A percentile compares a stretch with the other conserved stretches of the same genome.
These are phyloP conservation scores for Jamesozyma hellenica DNA, from an alignment of 805 yeast species.

Conservation along the genomic window DNA sequence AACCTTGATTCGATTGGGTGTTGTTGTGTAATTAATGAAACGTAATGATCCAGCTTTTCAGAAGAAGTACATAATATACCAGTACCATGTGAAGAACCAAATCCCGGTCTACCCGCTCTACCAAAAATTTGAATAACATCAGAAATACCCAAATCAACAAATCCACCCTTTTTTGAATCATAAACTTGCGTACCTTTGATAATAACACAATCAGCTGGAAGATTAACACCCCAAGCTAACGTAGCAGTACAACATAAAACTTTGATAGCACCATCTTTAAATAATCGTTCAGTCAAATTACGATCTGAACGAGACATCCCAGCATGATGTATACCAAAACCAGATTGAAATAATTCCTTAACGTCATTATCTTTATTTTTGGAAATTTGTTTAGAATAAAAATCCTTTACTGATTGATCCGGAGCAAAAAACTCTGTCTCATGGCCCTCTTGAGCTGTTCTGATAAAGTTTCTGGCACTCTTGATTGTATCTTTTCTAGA, in stretches of 20 bases:
- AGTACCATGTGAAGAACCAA: conserved; percentile 73
- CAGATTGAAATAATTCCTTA: conserved; percentile 66
- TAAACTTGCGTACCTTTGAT: conserved; percentile 95
- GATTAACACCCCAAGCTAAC: conserved; percentile 97
- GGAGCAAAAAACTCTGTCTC: conserved; percentile 40
- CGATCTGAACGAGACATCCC: conserved; percentile 91
- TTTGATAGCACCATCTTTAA: conserved; percentile 71
- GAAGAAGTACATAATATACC: conserved; percentile 81
- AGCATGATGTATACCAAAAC: conserved; percentile 94
- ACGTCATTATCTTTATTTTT: conserved; percentile 68
- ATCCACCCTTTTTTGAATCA: conserved; percentile 91
- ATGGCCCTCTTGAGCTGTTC: conserved; percentile 52
- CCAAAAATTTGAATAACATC: conserved; percentile 98
- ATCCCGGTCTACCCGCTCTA: conserved; percentile 98
- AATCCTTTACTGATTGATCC: conserved; percentile 21
- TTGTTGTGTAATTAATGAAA: conserved; percentile 83
- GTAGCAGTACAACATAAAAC: conserved; percentile 95
- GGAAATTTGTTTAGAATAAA: conserved; percentile 53
- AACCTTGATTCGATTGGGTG: conserved; percentile 90
- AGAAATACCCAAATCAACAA: conserved; percentile 83
- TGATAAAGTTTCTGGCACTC: conserved; percentile 64
- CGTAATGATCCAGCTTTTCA: conserved; percentile 77
- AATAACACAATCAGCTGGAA: conserved; percentile 96
- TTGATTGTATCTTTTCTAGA: conserved; percentile 87
- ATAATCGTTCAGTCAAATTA: conserved; percentile 80